These are phyloP conservation scores for Senecio squalidus DNA, from an alignment of 140 eudicot genomes.

Conservation along the genomic window DNA sequence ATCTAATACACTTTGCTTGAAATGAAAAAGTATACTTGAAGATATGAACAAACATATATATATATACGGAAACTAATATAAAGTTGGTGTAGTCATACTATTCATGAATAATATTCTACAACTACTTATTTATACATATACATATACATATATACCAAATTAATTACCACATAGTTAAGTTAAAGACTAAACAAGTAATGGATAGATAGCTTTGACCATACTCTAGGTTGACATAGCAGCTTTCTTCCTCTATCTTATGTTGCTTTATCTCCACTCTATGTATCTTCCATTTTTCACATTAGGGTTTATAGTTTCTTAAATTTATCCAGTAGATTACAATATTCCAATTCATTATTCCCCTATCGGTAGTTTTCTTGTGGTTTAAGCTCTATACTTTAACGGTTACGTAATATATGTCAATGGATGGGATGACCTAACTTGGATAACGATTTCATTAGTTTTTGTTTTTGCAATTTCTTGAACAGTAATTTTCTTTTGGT, in stretches of 20 bases:
- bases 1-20: slow-evolving; percentile 6
- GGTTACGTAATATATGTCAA: neutral
- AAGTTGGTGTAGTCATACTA: slow-evolving; percentile 22
- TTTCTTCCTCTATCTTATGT: slow-evolving; percentile 9
- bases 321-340: neutral
- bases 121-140: neutral
- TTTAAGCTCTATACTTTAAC: neutral
- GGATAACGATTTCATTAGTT: no score
- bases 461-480: no score
- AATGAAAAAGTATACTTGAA: slow-evolving; percentile 1
- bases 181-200: slow-evolving; percentile 4
- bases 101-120: slow-evolving; percentile 1
- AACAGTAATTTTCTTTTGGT: no score
- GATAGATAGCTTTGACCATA: slow-evolving; percentile 16
- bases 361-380: slow-evolving; percentile 2
- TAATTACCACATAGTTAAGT: slow-evolving; percentile 17
- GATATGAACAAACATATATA: neutral
- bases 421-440: slow-evolving; percentile 17
- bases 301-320: neutral
- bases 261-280: slow-evolving; percentile 17
- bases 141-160: neutral
- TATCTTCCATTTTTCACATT: neutral
- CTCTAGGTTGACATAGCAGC: slow-evolving; percentile 28
- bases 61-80: slow-evolving; percentile 11
- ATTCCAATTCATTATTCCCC: neutral